A percentile compares a stretch with the other conserved stretches of the same genome.
Evolutionary conservation across 352 stramenopile genomes (phyloP).

Genomic region (Phytophthora cactorum): DNA sequence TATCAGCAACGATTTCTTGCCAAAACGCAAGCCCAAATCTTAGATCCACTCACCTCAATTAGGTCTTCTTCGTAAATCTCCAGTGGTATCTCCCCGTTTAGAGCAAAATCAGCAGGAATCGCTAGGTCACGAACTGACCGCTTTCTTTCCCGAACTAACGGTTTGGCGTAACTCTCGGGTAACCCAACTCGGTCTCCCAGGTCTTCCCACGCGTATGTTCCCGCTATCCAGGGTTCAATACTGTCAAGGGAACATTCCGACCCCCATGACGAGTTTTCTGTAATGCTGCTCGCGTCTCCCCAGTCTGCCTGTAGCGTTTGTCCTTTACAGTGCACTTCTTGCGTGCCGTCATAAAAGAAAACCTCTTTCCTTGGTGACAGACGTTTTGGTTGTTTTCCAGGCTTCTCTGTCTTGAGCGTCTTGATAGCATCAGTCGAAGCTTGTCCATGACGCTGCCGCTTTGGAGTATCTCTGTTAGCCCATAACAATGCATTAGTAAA

Average conservation of each 20-base stretch:
- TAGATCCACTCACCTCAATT: constrained; percentile 53
- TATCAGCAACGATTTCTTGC: constrained; percentile 10
- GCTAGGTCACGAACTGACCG: constrained; percentile 28
- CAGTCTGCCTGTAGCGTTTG: constrained; percentile 19
- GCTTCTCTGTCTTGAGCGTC: constrained; percentile 7
- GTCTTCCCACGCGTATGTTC: constrained; percentile 51
- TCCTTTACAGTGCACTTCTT: constrained; percentile 23
- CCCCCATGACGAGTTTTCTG: constrained; percentile 43
- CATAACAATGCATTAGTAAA: constrained; percentile 13
- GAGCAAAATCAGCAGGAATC: constrained; percentile 30
- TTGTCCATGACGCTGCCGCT: constrained; percentile 6
- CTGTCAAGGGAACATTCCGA: constrained; percentile 35
- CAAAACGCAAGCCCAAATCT: background rate
- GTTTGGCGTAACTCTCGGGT: constrained; percentile 23
- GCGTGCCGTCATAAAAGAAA: constrained; percentile 44
- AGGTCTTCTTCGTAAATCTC: constrained; percentile 66
- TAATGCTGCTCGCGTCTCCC: constrained; percentile 36
- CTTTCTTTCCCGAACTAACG: constrained; percentile 17
- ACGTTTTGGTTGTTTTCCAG: constrained; percentile 2
- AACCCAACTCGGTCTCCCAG: constrained; percentile 40
- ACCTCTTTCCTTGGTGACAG: constrained; percentile 25
- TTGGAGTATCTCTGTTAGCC: constrained; percentile 9
- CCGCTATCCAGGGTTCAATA: constrained; percentile 37
- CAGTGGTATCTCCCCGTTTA: constrained; percentile 18
- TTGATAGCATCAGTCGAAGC: background rate